Percentiles rank a stretch among this genome's conserved stretches.
These are phyloP conservation scores for Cutaneotrichosporon sp. DNA, from an alignment of 1,284 basidiomycete species.

Conservation along the genomic window DNA sequence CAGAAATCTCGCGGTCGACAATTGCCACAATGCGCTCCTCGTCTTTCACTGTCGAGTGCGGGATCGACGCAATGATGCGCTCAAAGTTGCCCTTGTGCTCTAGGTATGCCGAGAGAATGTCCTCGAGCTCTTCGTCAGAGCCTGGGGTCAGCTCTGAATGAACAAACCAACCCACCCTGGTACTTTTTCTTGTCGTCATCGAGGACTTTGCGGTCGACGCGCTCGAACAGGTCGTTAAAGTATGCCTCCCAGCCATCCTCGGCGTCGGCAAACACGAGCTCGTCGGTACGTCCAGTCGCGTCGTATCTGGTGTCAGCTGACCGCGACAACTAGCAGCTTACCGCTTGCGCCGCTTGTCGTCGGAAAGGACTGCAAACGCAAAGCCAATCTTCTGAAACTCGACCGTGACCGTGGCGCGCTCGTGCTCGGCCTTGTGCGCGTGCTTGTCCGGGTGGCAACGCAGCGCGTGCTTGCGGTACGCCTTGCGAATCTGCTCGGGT, in stretches of 20 bases:
- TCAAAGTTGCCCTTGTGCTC: constrained; percentile 64
- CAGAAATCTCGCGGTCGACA: constrained; percentile 62
- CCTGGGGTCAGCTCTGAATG: constrained; percentile 51
- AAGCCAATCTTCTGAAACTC: constrained; percentile 88
- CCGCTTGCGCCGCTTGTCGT: constrained; percentile 61
- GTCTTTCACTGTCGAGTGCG: constrained; percentile 73
- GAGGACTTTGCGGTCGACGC: constrained; percentile 73
- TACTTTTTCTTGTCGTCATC: constrained; percentile 87
- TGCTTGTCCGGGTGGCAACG: constrained; percentile 85
- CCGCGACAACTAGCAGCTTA: background rate
- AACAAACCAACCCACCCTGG: constrained; percentile 59
- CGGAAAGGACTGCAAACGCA: constrained; percentile 77
- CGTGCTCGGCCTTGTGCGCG: constrained; percentile 55
- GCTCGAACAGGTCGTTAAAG: constrained; percentile 80
- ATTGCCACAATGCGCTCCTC: constrained; percentile 72
- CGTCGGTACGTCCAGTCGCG: constrained; percentile 73
- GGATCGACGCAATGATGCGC: constrained; percentile 74
- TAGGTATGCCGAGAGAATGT: constrained; percentile 68
- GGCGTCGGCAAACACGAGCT: constrained; percentile 60
- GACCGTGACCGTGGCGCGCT: constrained; percentile 59
- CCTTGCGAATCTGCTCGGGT: constrained; percentile 66
- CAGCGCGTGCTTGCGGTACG: constrained; percentile 79
- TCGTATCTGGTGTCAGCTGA: constrained; percentile 57
- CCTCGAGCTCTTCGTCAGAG: constrained; percentile 72
- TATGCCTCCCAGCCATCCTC: constrained; percentile 89